phyloP scores from a whole-genome alignment of 768 basidiomycete species.

The Boletus pseudopeckii region DNA sequence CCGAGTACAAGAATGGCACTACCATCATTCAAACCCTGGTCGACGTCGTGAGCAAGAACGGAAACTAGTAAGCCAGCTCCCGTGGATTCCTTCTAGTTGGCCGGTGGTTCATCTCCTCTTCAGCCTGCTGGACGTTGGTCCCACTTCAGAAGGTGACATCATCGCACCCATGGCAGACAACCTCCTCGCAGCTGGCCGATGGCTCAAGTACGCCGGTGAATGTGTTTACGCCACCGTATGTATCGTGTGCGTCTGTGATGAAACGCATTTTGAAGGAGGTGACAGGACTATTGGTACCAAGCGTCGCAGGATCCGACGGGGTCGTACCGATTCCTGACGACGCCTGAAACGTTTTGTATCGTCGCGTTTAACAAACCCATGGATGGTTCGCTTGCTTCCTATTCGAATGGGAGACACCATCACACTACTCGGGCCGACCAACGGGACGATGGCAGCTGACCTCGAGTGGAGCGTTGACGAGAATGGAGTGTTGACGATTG shows the following conservation, averaged over 20 bases:
- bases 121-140: constrained; percentile 51
- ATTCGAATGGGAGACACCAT: constrained; percentile 43
- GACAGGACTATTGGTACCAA: constrained; percentile 47
- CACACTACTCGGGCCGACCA: constrained; percentile 15
- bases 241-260: background rate
- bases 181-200: constrained; percentile 46
- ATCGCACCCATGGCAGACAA: constrained; percentile 46
- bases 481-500: no score
- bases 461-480: no score
- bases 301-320: constrained; percentile 36
- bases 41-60: constrained; percentile 62
- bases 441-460: no score
- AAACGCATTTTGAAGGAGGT: background rate
- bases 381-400: constrained; percentile 37
- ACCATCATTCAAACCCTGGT: constrained; percentile 49
- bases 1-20: constrained; percentile 46
- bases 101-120: background rate
- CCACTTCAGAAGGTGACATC: constrained; percentile 52
- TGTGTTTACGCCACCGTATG: constrained; percentile 53
- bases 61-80: constrained; percentile 46
- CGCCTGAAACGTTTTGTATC: constrained; percentile 47
- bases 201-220: constrained; percentile 47
- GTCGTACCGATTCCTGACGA: constrained; percentile 46
- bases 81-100: background rate
- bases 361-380: constrained; percentile 39